Conservation (phyloP, 164 flowering plant genomes). For the Vitis cinerea region DNA sequence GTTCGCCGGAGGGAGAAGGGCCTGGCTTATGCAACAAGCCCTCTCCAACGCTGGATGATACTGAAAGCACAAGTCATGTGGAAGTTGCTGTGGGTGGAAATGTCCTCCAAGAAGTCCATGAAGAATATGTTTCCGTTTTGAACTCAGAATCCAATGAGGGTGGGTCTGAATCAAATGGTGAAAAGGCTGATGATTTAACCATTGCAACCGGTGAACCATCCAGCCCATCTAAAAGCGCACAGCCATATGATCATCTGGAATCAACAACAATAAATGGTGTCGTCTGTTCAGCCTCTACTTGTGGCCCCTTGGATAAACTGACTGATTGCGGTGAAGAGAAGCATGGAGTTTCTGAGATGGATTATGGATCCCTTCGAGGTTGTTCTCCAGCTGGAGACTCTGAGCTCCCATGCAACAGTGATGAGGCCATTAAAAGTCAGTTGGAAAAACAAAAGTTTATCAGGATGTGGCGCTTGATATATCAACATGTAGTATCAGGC, state of each 20-base stretch:
- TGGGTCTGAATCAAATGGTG: background rate
- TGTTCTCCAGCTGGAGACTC: background rate
- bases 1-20: background rate
- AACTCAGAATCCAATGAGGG: background rate
- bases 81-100: background rate
- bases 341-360: constrained; percentile 2
- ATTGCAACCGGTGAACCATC: too few species aligned
- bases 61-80: background rate
- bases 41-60: too few species aligned
- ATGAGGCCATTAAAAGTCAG: constrained; percentile 2
- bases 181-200: too few species aligned
- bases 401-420: background rate
- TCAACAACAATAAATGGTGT: background rate
- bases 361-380: background rate
- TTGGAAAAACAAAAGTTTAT: constrained; percentile 27
- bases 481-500: constrained; percentile 37
- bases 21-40: background rate
- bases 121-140: background rate
- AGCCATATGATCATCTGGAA: too few species aligned
- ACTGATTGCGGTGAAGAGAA: background rate
- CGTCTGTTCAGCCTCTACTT: background rate
- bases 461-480: constrained; percentile 50
- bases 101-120: background rate
- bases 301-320: constrained; percentile 4
- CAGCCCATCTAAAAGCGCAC: too few species aligned